Conservation (phyloP, 164 flowering plant species). For the Chloranthus sessilifolius region DNA sequence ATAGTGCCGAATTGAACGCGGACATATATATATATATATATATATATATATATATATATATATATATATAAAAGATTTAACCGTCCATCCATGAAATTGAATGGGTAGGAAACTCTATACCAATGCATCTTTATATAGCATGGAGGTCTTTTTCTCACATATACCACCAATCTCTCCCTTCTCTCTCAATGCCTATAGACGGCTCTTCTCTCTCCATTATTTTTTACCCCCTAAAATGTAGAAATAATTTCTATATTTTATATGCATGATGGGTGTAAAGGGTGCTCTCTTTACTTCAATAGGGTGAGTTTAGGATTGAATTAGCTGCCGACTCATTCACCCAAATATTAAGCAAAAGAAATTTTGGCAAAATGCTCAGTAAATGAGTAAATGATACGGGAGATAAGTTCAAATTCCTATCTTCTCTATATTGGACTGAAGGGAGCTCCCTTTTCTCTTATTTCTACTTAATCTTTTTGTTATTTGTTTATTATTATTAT, state of each 20-base stretch:
- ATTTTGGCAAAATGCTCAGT: constrained; percentile 20
- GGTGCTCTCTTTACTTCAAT: constrained; percentile 82
- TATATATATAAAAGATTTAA: no score
- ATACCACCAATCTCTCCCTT: background rate
- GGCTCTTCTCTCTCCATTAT: background rate
- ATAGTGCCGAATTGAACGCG: no score
- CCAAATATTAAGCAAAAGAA: constrained; percentile 52
- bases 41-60: no score
- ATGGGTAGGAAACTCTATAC: no score
- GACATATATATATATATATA: no score
- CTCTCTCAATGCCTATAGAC: background rate
- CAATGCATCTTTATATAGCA: no score
- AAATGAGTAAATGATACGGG: constrained; percentile 94
- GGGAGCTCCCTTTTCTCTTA: constrained; percentile 21
- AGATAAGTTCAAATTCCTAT: constrained; percentile 60
- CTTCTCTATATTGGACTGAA: constrained; percentile 15
- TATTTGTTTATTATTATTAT: background rate
- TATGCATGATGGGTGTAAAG: background rate
- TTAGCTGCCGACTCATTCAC: constrained; percentile 95
- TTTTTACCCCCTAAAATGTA: background rate
- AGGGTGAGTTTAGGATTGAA: constrained; percentile 55
- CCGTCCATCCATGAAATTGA: no score
- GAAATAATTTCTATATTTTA: background rate
- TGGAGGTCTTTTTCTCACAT: background rate
- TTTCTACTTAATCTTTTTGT: background rate